A percentile compares a stretch with the other conserved stretches of the same genome.
These are phyloP conservation scores for Andrographis paniculata DNA, from an alignment of 305 asterid species.

Conservation along the genomic window DNA sequence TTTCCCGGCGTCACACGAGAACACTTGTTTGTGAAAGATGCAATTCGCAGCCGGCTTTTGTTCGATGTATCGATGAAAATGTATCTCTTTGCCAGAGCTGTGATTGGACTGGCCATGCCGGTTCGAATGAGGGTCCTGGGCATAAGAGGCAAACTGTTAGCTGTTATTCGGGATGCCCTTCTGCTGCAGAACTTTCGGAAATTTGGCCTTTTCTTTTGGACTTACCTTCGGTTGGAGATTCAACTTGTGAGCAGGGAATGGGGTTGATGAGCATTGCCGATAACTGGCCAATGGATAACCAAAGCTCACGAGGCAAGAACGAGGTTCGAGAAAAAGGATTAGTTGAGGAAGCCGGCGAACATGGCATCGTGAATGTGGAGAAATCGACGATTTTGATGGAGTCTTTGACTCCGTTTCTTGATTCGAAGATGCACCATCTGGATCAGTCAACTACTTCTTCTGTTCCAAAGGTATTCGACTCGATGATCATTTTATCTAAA, in stretches of 20 bases:
- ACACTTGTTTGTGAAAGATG: constrained; percentile 90
- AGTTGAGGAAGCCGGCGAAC: constrained; percentile 21
- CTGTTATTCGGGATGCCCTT: constrained; percentile 79
- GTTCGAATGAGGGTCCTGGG: constrained; percentile 32
- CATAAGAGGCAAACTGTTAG: constrained; percentile 67
- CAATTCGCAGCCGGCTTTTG: constrained; percentile 62
- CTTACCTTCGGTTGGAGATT: constrained; percentile 42
- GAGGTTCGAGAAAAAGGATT: constrained; percentile 25
- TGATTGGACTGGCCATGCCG: constrained; percentile 63
- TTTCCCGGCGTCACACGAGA: constrained; percentile 78
- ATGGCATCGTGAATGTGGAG: constrained; percentile 22
- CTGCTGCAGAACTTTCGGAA: constrained; percentile 70
- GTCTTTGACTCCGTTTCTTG: constrained; percentile 21
- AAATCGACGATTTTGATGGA: constrained; percentile 35
- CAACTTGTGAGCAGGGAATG: constrained; percentile 57
- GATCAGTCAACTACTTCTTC: constrained; percentile 34
- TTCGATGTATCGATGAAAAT: constrained; percentile 67
- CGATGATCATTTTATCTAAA: too few species aligned
- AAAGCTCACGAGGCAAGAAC: constrained; percentile 26
- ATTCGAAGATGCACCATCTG: constrained; percentile 22
- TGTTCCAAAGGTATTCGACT: constrained; percentile 51
- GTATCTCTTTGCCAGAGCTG: constrained; percentile 81
- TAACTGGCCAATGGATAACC: constrained; percentile 23
- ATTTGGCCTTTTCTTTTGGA: constrained; percentile 62
- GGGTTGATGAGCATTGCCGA: constrained; percentile 55